Conservation (phyloP, 495 filamentous ascomycete genomes). For the Aspergillus kassunensis region DNA sequence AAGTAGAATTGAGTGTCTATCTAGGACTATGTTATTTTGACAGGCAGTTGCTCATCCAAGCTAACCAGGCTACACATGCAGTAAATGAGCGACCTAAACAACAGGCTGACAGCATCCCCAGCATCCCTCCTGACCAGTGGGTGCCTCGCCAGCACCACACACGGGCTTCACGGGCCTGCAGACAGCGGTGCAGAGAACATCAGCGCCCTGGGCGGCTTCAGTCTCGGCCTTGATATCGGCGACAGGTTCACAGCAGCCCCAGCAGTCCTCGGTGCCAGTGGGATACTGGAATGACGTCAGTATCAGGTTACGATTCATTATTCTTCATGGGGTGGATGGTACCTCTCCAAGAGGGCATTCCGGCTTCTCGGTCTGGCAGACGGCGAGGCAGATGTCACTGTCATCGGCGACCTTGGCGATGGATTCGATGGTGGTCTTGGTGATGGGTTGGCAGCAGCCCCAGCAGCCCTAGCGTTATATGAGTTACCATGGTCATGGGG, state of each 20-base stretch:
- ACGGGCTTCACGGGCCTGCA: background rate
- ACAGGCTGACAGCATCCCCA: conserved; percentile 9
- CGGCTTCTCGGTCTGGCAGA: background rate
- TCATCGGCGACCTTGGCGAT: background rate
- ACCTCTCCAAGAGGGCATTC: conserved; percentile 3
- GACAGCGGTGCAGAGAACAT: background rate
- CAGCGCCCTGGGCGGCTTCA: background rate
- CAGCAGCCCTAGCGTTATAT: conserved; percentile 7
- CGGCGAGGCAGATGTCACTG: background rate
- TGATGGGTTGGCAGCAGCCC: conserved; percentile 5
- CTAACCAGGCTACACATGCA: too few species aligned
- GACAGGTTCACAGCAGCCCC: background rate
- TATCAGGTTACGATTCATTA: too few species aligned
- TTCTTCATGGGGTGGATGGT: background rate
- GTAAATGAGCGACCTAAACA: background rate
- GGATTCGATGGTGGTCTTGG: too few species aligned
- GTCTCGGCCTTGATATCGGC: too few species aligned
- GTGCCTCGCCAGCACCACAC: conserved; percentile 5
- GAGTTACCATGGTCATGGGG: too few species aligned
- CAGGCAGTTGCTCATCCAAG: too few species aligned
- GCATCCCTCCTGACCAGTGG: conserved; percentile 5
- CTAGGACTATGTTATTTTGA: too few species aligned
- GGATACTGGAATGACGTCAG: too few species aligned
- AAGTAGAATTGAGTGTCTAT: too few species aligned
- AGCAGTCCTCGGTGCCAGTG: conserved; percentile 3